These are phyloP conservation scores for Rhizophora mangle DNA, from an alignment of 345 rosid species.

Conservation along the genomic window DNA sequence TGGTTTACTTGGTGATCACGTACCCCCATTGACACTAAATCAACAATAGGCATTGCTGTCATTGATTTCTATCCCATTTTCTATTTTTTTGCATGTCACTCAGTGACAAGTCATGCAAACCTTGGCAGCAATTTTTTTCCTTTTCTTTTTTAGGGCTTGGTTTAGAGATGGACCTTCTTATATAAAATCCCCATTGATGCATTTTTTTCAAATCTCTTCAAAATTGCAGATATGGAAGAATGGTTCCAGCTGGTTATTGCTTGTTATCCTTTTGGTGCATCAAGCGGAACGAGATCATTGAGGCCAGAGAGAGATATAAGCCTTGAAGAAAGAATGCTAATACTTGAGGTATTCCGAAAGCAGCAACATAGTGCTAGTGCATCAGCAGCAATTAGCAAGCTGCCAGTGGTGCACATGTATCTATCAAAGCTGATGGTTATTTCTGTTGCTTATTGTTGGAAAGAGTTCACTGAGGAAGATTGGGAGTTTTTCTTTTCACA, in stretches of 20 bases:
- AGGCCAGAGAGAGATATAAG: constrained; percentile 53
- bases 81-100: not conserved
- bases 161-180: not conserved
- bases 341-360: constrained; percentile 74
- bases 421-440: constrained; percentile 63
- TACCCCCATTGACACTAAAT: not conserved
- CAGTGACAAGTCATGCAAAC: not conserved
- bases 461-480: constrained; percentile 73
- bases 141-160: not conserved
- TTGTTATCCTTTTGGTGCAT: constrained; percentile 66
- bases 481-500: constrained; percentile 75
- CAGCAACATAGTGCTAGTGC: constrained; percentile 53
- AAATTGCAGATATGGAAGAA: constrained; percentile 63
- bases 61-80: not conserved
- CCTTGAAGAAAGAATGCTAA: constrained; percentile 52
- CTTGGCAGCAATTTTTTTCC: not conserved
- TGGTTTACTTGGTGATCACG: not conserved
- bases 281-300: constrained; percentile 41
- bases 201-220: not conserved
- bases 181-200: not conserved
- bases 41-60: not conserved
- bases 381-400: constrained; percentile 38
- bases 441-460: constrained; percentile 80
- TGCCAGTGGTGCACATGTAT: constrained; percentile 51
- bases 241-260: constrained; percentile 79